Base-by-base conservation (phyloP, 805 yeast species). In the Cyberlindnera suaveolens region DNA sequence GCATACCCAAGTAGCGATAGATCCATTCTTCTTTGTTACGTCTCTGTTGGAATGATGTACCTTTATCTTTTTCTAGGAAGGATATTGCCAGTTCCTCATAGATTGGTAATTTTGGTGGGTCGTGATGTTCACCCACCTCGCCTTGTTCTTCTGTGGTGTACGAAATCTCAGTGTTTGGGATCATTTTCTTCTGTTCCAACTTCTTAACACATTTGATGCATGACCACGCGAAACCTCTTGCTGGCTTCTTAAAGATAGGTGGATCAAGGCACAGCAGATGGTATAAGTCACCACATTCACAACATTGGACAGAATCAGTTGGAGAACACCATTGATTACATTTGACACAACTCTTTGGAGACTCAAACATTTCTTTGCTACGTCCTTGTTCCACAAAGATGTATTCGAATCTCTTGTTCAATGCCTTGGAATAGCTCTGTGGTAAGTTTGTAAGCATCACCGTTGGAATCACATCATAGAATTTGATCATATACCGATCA, bases 211-310 rank as follows among this genome's bases (percentile, higher is more conserved):
- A 89, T 5, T 67, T 60, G 26, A 86, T 90, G 67, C 97, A 89
- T 20, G 87, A 75, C 96, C 96, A 90, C 8, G 88, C 85, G 58
- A 87, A 85, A 1, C 96, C 96, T 44, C 95, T 67, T 36, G 85
- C 80, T 1, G 96, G 96, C 55, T 85, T 85, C 49, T 77, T 76
- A 41, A 75, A 60, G 33, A 88, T 63, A 1, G 96, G 96, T 1
- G 96, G 96, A 47, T 83, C 86, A 38, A 89, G 73, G 56, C 98
- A 90, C 31, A 78, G 68, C 77, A 89, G 76, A 64, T 90, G 98
- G 51, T 80, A 87, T 45, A 69, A 69, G 15, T 74, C 71, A 11
- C 71, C 69, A 61, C 98, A 90, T 40, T 74, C 82, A n/a, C 85
- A 84, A 64, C 98, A 90, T 48, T 71, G 74, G 6, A 90, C 80